A percentile compares a stretch with the other conserved stretches of the same genome.
These are phyloP conservation scores for Citropsis articulata DNA, from an alignment of 345 rosid species.

Conservation along the genomic window DNA sequence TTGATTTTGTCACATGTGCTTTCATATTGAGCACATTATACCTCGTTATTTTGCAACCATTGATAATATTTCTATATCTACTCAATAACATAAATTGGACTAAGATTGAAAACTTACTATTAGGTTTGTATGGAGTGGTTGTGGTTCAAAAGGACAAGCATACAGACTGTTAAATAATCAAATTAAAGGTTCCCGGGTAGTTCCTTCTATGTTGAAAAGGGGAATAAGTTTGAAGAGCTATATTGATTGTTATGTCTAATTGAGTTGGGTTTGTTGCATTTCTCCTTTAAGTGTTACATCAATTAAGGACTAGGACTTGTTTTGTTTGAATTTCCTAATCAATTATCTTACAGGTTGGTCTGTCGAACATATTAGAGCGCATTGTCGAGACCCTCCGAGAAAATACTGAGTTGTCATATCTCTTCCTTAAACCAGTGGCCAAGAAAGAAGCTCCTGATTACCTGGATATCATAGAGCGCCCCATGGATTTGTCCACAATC, in stretches of 20 bases:
- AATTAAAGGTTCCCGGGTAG: neutral
- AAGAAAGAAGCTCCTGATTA: slow-evolving; percentile 97
- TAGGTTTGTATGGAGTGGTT: neutral
- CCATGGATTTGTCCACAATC: slow-evolving; percentile 91
- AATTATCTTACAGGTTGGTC: slow-evolving; percentile 58
- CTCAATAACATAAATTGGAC: neutral
- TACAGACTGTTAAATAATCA: neutral
- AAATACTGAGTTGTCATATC: slow-evolving; percentile 64
- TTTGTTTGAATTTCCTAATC: neutral
- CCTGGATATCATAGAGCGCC: slow-evolving; percentile 46
- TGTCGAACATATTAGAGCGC: slow-evolving; percentile 73
- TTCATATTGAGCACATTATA: neutral
- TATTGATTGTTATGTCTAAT: neutral
- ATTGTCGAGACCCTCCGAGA: slow-evolving; percentile 68
- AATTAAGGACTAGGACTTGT: neutral
- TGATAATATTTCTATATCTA: neutral
- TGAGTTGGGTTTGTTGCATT: neutral
- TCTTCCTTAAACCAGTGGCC: slow-evolving; percentile 82
- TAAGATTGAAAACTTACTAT: neutral
- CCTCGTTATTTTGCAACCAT: neutral
- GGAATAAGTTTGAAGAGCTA: neutral
- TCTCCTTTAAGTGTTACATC: neutral
- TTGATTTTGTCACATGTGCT: neutral
- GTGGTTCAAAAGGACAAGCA: neutral
- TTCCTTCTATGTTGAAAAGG: neutral